Base-by-base conservation (phyloP, 148 eudicot species). In the Chenopodium berlandieri region DNA sequence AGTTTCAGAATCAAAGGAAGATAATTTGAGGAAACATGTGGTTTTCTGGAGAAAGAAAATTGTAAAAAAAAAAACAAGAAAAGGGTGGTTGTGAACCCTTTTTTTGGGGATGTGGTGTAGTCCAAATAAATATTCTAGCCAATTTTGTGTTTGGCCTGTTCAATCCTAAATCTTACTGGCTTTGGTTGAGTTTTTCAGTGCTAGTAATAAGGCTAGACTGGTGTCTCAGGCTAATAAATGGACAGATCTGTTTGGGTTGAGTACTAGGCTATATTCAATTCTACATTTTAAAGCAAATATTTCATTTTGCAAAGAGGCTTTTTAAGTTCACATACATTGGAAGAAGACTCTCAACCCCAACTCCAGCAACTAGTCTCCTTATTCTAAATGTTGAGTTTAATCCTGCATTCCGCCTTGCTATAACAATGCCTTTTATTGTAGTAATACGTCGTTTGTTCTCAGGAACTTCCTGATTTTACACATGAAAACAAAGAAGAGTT, bases 351-450 rank as follows among this genome's bases (percentile, higher is more conserved):
- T 96, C 99, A 14, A 92, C 88, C 60, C 98, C 95, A 81, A 94
- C 88, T 52, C 97, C 95, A 63, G 92, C 94, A 54, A 94, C 97
- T 60, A 90, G 92, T 89, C 99, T 90, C 86, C 97, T 90, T 80
- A 96, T 40, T 86, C 98, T 90, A 69, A 96, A 84, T 62, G 98
- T 94, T 22, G 95, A 82, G 83, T 90, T 88, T 72, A 96, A 72
- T 77, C 98, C 98, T 79, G 98, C 95, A 84, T 94, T 96, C 62
- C 99, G 90, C 83, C 93, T 94, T 27, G 99, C 98, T 78, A 96
- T 96, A 50, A 96, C 97, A 70, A 91, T 90, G 77, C 98, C 98
- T 86, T 91, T 96, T 27, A 96, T 71, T 30, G 87, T 89, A 71
- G 95, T 90, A 82, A 89, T 82, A 80, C 95, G 93, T 76, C 97